These are phyloP conservation scores for Sisymbrium irio DNA, from an alignment of 345 rosid species.

Conservation along the genomic window DNA sequence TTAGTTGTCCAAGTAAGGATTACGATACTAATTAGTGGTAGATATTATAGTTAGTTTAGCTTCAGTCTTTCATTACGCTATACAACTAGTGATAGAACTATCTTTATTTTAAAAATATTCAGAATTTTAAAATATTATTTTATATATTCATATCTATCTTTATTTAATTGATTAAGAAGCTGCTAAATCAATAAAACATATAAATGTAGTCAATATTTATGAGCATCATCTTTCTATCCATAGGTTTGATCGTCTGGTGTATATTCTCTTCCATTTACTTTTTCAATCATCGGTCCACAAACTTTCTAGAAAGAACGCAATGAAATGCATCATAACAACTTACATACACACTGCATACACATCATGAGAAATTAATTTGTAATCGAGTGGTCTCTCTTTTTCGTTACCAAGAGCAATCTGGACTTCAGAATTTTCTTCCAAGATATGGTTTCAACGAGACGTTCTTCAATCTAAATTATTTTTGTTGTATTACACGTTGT, in stretches of 20 bases:
- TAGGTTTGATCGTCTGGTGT: not conserved
- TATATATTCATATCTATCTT: not conserved
- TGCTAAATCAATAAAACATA: not conserved
- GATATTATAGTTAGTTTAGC: not conserved
- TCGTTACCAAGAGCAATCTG: not conserved
- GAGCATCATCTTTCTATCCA: not conserved
- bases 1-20: constrained; percentile 8
- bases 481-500: no score
- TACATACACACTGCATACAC: not conserved
- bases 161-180: not conserved
- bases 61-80: not conserved
- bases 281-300: not conserved
- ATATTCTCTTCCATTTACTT: not conserved
- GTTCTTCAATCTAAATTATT: no score
- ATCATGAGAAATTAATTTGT: not conserved
- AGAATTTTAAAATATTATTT: not conserved
- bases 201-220: not conserved
- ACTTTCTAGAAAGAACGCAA: not conserved
- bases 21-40: not conserved
- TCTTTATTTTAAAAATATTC: not conserved
- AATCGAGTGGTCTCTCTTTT: not conserved
- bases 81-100: not conserved
- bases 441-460: not conserved
- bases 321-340: not conserved
- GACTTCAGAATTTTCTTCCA: not conserved